Evolutionary conservation across 768 basidiomycete species (phyloP).

Genomic region (Phanerochaete sordida): DNA sequence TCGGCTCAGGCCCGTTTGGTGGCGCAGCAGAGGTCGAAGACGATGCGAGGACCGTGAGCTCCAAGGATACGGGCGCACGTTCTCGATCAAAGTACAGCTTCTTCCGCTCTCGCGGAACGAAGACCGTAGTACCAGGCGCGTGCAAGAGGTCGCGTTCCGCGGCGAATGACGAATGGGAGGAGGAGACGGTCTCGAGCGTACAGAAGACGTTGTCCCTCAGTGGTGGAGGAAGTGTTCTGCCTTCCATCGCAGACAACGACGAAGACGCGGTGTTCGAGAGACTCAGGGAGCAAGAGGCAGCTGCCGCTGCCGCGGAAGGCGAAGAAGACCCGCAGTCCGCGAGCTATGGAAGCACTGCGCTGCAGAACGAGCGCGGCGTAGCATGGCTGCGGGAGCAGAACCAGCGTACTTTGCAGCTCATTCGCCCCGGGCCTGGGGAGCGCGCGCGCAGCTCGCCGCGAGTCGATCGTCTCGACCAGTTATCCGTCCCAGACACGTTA

Average conservation of each 20-base stretch:
- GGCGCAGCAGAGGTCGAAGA: conserved; percentile 61
- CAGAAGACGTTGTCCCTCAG: conserved; percentile 14
- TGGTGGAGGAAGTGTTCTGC: conserved; percentile 1
- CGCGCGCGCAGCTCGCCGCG: conserved; percentile 36
- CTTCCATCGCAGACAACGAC: conserved; percentile 3
- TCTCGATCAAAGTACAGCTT: conserved; percentile 29
- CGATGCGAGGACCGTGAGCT: conserved; percentile 74
- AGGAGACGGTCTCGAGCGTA: conserved; percentile 17
- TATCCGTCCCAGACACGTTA: conserved; percentile 49
- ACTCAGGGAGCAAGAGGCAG: conserved; percentile 49
- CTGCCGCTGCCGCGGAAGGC: too few relatives aligned
- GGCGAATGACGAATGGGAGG: conserved; percentile 17
- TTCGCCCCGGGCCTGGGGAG: conserved; percentile 61
- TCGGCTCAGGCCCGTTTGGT: conserved; percentile 9
- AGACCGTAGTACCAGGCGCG: conserved; percentile 23
- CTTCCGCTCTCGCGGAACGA: conserved; percentile 17
- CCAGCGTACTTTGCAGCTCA: conserved; percentile 55
- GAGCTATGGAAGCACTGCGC: conserved; percentile 35
- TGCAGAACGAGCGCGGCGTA: conserved; percentile 64
- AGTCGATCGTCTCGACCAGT: conserved; percentile 22
- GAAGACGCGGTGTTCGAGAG: conserved; percentile 40
- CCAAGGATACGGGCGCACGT: conserved; percentile 47
- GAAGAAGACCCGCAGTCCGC: conserved; percentile 28
- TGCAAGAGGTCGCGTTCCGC: conserved; percentile 17
- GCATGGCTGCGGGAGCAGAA: conserved; percentile 86